Evolutionary conservation across 495 filamentous ascomycete species (phyloP).

Genomic region (Pyrenopolyporus hunteri): DNA sequence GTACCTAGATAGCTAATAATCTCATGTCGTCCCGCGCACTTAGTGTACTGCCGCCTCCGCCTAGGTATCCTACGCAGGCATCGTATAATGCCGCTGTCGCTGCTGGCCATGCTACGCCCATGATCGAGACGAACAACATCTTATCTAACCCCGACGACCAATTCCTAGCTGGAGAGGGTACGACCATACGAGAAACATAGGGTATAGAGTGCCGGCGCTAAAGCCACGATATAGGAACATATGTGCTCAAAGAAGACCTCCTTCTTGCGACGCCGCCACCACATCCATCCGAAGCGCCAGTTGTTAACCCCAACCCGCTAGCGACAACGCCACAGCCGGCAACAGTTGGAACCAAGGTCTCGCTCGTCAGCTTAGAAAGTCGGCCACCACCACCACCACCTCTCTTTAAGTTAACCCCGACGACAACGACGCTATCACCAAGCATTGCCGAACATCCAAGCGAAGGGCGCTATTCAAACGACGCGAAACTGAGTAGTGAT

Average conservation of each 20-base stretch:
- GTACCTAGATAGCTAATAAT: slow-evolving; percentile 7
- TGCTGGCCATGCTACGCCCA: slow-evolving; percentile 66
- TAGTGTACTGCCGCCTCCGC: slow-evolving; percentile 84
- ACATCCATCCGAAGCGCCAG: slow-evolving; percentile 88
- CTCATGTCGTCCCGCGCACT: slow-evolving; percentile 7
- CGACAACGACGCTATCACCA: slow-evolving; percentile 46
- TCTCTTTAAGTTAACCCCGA: slow-evolving; percentile 53
- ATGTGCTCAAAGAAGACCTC: slow-evolving; percentile 85
- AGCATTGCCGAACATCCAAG: slow-evolving; percentile 66
- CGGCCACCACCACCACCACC: slow-evolving; percentile 63
- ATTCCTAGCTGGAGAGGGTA: slow-evolving; percentile 93
- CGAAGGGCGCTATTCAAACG: slow-evolving; percentile 66
- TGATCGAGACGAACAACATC: slow-evolving; percentile 92
- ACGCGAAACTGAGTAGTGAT: slow-evolving; percentile 56
- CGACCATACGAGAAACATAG: slow-evolving; percentile 12
- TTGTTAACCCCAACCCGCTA: slow-evolving; percentile 86
- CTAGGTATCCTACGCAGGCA: slow-evolving; percentile 74
- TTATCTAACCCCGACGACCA: slow-evolving; percentile 79
- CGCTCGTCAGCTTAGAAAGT: slow-evolving; percentile 70
- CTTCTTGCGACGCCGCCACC: slow-evolving; percentile 93
- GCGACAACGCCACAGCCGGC: slow-evolving; percentile 81
- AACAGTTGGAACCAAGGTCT: slow-evolving; percentile 85
- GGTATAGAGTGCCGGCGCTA: slow-evolving; percentile 8
- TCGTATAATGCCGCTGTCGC: slow-evolving; percentile 69
- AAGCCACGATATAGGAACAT: slow-evolving; percentile 67